Evolutionary conservation across 1,284 basidiomycete genomes (phyloP), one percentile per base, ranked within the genome.

Genomic region (Coniferiporia weirii): DNA sequence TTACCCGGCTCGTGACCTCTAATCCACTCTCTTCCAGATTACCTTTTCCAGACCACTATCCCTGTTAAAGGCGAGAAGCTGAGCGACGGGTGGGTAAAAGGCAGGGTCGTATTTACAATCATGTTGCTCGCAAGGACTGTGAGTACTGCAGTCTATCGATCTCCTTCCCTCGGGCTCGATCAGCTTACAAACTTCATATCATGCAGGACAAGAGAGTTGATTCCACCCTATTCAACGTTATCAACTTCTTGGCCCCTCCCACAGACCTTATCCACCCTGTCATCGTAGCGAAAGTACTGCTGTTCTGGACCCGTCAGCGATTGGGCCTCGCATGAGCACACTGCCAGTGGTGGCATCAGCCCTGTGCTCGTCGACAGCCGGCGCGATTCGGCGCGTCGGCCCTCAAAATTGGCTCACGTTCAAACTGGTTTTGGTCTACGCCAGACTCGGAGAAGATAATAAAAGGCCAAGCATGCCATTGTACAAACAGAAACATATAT

Each of bases 31-130:
- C 19, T 19, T 32, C n/a, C 44, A 59, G 63, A 64, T 59, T 64
- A 64, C 35, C 52, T 53, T n/a, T 59, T 59, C 36, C 32, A 34
- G 4, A 59, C 60, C 13, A 64, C 63, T 46, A 52, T 43, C 12
- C 63, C 63, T n/a, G 56, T 60, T 5, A 54, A 54, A 22, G 63
- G 63, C 13, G 63, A 64, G 51, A 59, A 58, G 51, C 57, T 38
- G 3, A 60, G 52, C 27, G 54, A 59, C 22, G 62, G 56, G 17
- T 27, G 35, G n/a, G 2, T 60, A 8, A 48, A 20, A 13, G 52
- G 36, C 27, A 48, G 47, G 34, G 15, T 59, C 4, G 27, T 51
- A n/a, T 13, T 27, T 13, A 48, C 45, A 17, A 38, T 59, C 1
- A 47, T 59, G 45, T 32, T 22, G 22, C 52, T 59, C 17, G 40